A percentile compares a stretch with the other conserved stretches of the same genome.
Evolutionary conservation across 73 alveolate species (phyloP).

Genomic region (Breviolum minutum): DNA sequence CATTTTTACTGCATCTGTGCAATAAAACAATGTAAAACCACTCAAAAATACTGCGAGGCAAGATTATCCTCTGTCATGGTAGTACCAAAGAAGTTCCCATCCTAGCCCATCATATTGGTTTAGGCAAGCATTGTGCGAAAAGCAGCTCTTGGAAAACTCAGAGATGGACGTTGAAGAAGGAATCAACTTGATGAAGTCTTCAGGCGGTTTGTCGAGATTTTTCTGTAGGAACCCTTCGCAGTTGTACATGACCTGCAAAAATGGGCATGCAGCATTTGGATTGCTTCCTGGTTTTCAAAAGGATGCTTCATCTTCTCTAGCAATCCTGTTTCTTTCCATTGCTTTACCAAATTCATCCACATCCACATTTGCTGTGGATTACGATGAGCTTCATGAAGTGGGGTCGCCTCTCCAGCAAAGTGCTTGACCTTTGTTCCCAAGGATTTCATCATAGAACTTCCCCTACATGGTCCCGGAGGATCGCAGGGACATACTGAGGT

Average conservation of each 20-base stretch:
- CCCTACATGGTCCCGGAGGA: background rate
- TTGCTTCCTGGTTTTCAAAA: too few species aligned
- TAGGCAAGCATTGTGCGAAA: background rate
- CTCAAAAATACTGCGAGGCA: too few species aligned
- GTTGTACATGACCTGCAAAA: constrained; percentile 51
- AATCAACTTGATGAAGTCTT: constrained; percentile 67
- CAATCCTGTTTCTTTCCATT: background rate
- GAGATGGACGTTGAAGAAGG: constrained; percentile 11
- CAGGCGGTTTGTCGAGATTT: constrained; percentile 76
- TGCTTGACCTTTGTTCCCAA: constrained; percentile 30
- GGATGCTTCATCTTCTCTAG: background rate
- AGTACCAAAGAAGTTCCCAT: too few species aligned
- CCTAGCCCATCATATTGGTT: background rate
- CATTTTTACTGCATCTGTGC: too few species aligned
- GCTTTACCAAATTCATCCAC: background rate
- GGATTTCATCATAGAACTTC: background rate
- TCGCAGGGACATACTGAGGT: background rate
- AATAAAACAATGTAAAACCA: too few species aligned
- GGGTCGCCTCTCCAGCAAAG: constrained; percentile 58
- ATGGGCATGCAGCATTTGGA: too few species aligned
- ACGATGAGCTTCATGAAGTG: background rate
- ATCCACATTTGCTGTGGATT: background rate
- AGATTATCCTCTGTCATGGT: too few species aligned
- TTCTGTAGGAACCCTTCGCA: constrained; percentile 88
- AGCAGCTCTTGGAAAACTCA: too few species aligned